These are phyloP conservation scores for Talaromyces wortmannii DNA, from an alignment of 495 filamentous ascomycete genomes.

Conservation along the genomic window DNA sequence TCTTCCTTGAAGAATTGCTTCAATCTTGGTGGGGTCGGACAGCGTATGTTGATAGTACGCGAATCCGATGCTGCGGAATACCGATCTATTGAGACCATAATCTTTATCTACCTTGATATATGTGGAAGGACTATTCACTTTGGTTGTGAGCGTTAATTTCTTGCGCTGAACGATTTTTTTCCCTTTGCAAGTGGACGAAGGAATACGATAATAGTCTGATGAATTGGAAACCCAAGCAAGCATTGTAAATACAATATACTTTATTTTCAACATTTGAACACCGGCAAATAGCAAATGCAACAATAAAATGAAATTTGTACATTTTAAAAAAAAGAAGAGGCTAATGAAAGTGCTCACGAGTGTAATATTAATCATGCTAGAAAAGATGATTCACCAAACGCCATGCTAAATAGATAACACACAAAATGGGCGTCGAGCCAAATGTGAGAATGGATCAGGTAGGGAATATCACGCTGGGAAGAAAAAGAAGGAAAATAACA, in stretches of 20 bases:
- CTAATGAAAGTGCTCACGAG: not conserved
- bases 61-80: conserved; percentile 76
- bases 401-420: not conserved
- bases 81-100: conserved; percentile 53
- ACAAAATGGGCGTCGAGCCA: not conserved
- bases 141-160: not conserved
- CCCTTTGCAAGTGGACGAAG: not conserved
- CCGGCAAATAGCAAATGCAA: not conserved
- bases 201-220: not conserved
- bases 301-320: not conserved
- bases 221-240: not conserved
- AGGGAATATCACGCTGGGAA: not conserved
- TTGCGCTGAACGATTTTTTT: not conserved
- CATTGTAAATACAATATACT: not conserved
- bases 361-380: not conserved
- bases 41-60: conserved; percentile 62
- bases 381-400: not conserved
- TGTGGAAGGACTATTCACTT: not conserved
- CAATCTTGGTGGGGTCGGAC: conserved; percentile 63
- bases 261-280: not conserved
- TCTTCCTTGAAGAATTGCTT: conserved; percentile 63
- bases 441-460: not conserved
- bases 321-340: not conserved
- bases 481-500: conserved; percentile 1
- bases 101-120: not conserved